A percentile compares a stretch with the other conserved stretches of the same genome.
Evolutionary conservation across 2,329 filamentous ascomycete species (phyloP).

Genomic region (Hymenoscyphus linearis): DNA sequence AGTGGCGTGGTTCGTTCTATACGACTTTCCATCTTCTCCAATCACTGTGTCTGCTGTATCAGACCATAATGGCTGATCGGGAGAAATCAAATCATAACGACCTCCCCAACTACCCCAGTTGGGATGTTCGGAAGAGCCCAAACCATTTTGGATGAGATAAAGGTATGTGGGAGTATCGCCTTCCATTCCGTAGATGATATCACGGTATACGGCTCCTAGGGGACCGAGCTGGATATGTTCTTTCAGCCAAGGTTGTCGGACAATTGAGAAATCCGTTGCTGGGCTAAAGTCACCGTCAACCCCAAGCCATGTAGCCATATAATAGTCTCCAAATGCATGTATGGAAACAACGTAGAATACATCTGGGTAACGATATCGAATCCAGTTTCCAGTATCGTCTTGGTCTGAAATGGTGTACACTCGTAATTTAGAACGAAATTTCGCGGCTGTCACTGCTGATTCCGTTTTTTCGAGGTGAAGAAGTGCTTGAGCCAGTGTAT

Average conservation of each 20-base stretch:
- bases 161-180: slow-evolving; percentile 38
- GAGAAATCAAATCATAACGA: slow-evolving; percentile 28
- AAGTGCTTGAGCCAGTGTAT: slow-evolving; percentile 39
- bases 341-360: slow-evolving; percentile 42
- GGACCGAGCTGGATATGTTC: slow-evolving; percentile 42
- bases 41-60: slow-evolving; percentile 31
- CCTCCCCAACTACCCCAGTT: slow-evolving; percentile 38
- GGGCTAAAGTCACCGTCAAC: slow-evolving; percentile 34
- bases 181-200: slow-evolving; percentile 40
- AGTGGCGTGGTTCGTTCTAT: slow-evolving; percentile 39
- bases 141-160: slow-evolving; percentile 36
- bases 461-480: slow-evolving; percentile 31
- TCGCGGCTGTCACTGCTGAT: slow-evolving; percentile 23
- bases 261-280: slow-evolving; percentile 37
- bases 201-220: slow-evolving; percentile 34
- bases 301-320: slow-evolving; percentile 40
- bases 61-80: slow-evolving; percentile 18
- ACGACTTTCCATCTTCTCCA: slow-evolving; percentile 28
- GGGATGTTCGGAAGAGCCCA: slow-evolving; percentile 33
- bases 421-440: slow-evolving; percentile 34
- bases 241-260: slow-evolving; percentile 39
- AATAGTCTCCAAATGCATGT: slow-evolving; percentile 43
- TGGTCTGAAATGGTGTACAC: slow-evolving; percentile 45
- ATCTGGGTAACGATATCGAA: slow-evolving; percentile 40
- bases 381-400: slow-evolving; percentile 43